These are phyloP conservation scores for Plasmodium coatneyi DNA, from an alignment of 169 alveolate genomes.

Conservation along the genomic window DNA sequence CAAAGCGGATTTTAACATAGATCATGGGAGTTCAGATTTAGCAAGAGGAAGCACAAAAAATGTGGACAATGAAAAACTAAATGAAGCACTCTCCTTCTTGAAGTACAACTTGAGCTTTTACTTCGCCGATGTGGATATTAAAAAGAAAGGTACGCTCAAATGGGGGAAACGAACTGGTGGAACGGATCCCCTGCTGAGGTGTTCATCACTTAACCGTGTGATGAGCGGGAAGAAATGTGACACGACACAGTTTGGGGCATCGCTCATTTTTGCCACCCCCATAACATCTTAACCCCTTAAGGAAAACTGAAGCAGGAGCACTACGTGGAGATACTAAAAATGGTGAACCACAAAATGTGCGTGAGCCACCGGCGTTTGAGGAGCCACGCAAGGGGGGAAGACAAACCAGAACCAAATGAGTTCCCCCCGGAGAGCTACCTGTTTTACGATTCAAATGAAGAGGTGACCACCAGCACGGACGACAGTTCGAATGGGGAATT, in stretches of 20 bases:
- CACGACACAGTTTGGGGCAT: background rate
- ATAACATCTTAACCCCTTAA: background rate
- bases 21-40: slow-evolving; percentile 5
- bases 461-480: slow-evolving; percentile 2
- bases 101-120: slow-evolving; percentile 11
- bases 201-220: background rate
- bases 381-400: background rate
- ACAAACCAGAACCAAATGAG: background rate
- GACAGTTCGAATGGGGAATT: slow-evolving; percentile 12
- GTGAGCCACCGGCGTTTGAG: slow-evolving; percentile 9
- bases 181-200: background rate
- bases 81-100: slow-evolving; percentile 46
- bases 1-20: slow-evolving; percentile 14
- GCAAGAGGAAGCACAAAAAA: background rate
- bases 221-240: background rate
- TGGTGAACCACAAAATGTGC: slow-evolving; percentile 72
- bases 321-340: slow-evolving; percentile 56
- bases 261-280: background rate
- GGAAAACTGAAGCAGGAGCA: slow-evolving; percentile 60
- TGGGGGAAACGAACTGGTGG: background rate
- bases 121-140: slow-evolving; percentile 42
- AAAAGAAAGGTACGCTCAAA: slow-evolving; percentile 19
- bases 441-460: slow-evolving; percentile 32
- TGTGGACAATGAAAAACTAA: slow-evolving; percentile 45
- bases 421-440: background rate